Evolutionary conservation across 1,284 basidiomycete genomes (phyloP), one percentile per base, ranked within the genome.

Genomic region (Cutaneotrichosporon mucoides): DNA sequence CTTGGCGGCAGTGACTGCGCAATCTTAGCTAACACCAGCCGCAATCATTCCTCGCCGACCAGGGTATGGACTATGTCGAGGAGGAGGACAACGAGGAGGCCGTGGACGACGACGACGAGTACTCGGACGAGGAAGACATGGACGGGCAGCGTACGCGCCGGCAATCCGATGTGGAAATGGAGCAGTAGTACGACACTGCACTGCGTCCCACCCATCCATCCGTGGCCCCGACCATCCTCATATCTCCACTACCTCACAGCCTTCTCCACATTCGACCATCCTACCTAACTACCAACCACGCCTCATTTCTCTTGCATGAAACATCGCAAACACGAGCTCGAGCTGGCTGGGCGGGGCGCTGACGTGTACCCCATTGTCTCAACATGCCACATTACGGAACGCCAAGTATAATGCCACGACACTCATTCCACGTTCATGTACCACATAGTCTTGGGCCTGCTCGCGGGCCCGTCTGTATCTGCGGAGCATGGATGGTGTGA

Each of bases 31-130:
- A 11, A 46, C 49, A 40, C 33, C 47, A 75, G 73, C 73, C 73
- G 24, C 61, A 80, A 33, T 78, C 82, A 56, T 79, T 80, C 62
- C 77, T 78, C 34, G 79, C 79, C 38, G 72, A 75, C 44, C 73
- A 68, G 9, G 61, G 57, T 57, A 69, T 70, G 58, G 76, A 78
- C 43, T 81, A 78, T 11, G 79, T 74, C 54, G 73, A 81, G 60
- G 50, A 52, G 36, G 51, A 49, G 34, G 53, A 59, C 42, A 47
- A 59, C 42, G 48, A 61, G 45, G 79, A 73, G 24, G 70, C 66
- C 12, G 69, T 68, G n/a, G 68, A 76, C 49, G 74, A 75, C 44
- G 70, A 77, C 47, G 73, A 74, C 36, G 69, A 70, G 33, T 72
- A 74, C 43, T 75, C 76, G n/a, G 70, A 73, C 24, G 76, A 77